A percentile compares a stretch with the other conserved stretches of the same genome.
Evolutionary conservation across 805 yeast genomes (phyloP).

Genomic region (Blastobotrys parvus): DNA sequence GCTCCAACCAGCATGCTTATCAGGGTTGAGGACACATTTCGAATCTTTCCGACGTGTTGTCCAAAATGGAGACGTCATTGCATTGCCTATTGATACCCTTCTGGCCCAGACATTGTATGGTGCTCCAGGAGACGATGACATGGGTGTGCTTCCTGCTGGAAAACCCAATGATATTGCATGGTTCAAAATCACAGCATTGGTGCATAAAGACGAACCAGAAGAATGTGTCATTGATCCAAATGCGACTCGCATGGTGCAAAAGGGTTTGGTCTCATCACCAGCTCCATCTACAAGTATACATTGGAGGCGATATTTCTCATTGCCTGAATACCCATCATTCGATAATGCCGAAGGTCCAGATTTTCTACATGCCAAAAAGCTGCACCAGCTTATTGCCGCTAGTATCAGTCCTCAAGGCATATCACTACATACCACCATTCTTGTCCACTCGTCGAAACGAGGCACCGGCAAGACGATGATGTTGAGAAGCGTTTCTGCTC

Average conservation of each 20-base stretch:
- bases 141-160: slow-evolving; percentile 44
- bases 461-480: slow-evolving; percentile 74
- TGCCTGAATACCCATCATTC: slow-evolving; percentile 26
- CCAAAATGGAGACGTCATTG: slow-evolving; percentile 57
- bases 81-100: slow-evolving; percentile 66
- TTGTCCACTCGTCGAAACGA: slow-evolving; percentile 60
- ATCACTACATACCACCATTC: slow-evolving; percentile 49
- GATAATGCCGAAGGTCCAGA: slow-evolving; percentile 33
- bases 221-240: slow-evolving; percentile 54
- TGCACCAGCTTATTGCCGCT: slow-evolving; percentile 49
- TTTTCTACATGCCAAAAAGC: slow-evolving; percentile 42
- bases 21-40: slow-evolving; percentile 55
- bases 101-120: slow-evolving; percentile 46
- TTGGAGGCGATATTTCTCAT: slow-evolving; percentile 38
- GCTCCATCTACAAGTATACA: slow-evolving; percentile 25
- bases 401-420: slow-evolving; percentile 27
- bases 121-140: slow-evolving; percentile 14
- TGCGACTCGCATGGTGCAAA: slow-evolving; percentile 60
- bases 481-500: slow-evolving; percentile 44
- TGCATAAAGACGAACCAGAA: slow-evolving; percentile 4
- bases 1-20: slow-evolving; percentile 51
- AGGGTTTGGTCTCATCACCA: slow-evolving; percentile 41
- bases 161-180: slow-evolving; percentile 71
- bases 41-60: slow-evolving; percentile 52
- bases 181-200: slow-evolving; percentile 52